Base-by-base conservation (phyloP, 495 filamentous ascomycete genomes). In the Cladorrhinum samala region DNA sequence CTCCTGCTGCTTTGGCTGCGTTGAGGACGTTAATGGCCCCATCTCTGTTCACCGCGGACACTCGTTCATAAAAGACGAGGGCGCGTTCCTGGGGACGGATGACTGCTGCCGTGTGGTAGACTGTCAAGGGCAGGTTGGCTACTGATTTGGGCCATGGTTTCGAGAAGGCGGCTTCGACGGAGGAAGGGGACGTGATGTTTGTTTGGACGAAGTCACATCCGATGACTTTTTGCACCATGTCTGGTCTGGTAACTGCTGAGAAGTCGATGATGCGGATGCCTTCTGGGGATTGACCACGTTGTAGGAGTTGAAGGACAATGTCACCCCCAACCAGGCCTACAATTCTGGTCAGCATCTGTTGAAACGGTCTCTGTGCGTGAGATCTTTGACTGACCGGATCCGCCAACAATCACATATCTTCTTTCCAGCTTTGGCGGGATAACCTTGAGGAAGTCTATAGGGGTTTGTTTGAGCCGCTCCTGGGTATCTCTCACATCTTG, bases 321-420 rank as follows among this genome's bases (percentile, higher is more conserved):
- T 78, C 77, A 23, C 76, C 75, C 0, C 80, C 81, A 25, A 84
- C 79, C 17, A 82, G 74, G 1, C 77, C 77, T 79, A 48, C 3
- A 13, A n/a, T 16, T 11, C 4, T 0, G 19, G 24, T 47, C n/a
- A 47, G 45, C 16, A 24, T n/a, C n/a, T n/a, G n/a, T n/a, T n/a
- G n/a, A n/a, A n/a, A n/a, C n/a, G n/a, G n/a, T n/a, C n/a, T n/a
- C 8, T 19, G 23, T 4, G 21, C 30, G 20, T 19, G 33, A 18
- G 27, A 4, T 37, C 20, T 37, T 19, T 16, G 9, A 19, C 13
- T 45, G 18, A 74, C 80, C 78, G 11, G 76, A 72, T 39, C 81
- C 81, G 46, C 81, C 81, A 19, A 82, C 75, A 20, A 83, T 64
- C 41, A 84, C 61, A 65, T 84, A 84, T 13, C 78, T 74, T 9